A percentile compares a stretch with the other conserved stretches of the same genome.
These are phyloP conservation scores for Verticillium longisporum DNA, from an alignment of 2,329 filamentous ascomycete species.

Conservation along the genomic window DNA sequence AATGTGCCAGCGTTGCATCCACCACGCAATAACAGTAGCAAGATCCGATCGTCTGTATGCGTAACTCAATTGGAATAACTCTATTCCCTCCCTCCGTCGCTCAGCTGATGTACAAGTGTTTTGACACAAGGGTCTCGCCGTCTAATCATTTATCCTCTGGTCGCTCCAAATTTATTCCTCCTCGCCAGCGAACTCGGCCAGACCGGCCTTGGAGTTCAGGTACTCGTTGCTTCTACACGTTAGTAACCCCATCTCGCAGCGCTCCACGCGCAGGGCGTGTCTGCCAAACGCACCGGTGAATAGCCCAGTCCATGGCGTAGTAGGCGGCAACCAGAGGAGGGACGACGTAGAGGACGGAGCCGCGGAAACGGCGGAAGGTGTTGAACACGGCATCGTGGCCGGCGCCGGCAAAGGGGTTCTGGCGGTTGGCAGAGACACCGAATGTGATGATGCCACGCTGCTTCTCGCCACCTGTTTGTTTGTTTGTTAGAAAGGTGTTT, in stretches of 20 bases:
- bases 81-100: constrained; percentile 24
- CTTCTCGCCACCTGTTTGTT: constrained; percentile 42
- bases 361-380: constrained; percentile 76
- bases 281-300: constrained; percentile 62
- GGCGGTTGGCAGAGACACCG: constrained; percentile 77
- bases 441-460: constrained; percentile 65
- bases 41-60: background rate
- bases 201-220: constrained; percentile 72
- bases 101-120: constrained; percentile 17
- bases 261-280: background rate
- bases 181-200: constrained; percentile 40
- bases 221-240: constrained; percentile 63
- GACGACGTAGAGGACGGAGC: constrained; percentile 83
- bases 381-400: constrained; percentile 88
- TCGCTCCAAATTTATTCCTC: constrained; percentile 26
- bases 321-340: constrained; percentile 76
- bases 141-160: constrained; percentile 14
- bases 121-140: constrained; percentile 32
- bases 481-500: constrained; percentile 2
- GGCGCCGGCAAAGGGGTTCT: constrained; percentile 76
- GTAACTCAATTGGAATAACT: constrained; percentile 8
- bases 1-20: too few relatives aligned
- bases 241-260: background rate
- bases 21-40: too few relatives aligned
- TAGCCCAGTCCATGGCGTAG: constrained; percentile 82